Base-by-base conservation (phyloP, 768 basidiomycete genomes). In the Tricholoma matsutake region DNA sequence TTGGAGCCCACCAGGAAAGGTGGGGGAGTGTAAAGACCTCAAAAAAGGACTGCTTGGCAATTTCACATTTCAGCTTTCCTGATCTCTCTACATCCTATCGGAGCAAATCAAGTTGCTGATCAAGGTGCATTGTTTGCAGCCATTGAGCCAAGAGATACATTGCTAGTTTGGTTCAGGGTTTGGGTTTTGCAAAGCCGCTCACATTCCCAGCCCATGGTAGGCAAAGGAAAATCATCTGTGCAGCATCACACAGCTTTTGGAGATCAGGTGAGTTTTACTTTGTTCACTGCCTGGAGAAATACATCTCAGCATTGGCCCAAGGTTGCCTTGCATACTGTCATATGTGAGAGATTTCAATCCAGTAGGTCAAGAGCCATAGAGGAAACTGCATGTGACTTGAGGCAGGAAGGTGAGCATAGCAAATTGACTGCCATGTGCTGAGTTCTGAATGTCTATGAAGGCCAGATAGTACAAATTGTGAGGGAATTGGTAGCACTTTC, bases 101-200 rank as follows among this genome's bases (percentile, higher is more conserved):
- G 6, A 57, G 22, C 9, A 57, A 35, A 20, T 57, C 56, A 31
- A 57, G 56, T 18, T 57, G 39, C 22, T 57, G 56, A 47, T 57
- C 35, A 22, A 57, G 7, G 32, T 57, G 56, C 4, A 41, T 22
- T 3, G 37, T 45, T 3, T 10, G n/a, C 3, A 57, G 22, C 56
- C 56, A 57, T 7, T 25, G 6, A 5, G 41, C 6, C 4, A 43
- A 57, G 1, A 56, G 37, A n/a, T 56, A 56, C 1, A 16, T 22
- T 9, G 22, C 22, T 1, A 56, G 37, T 9, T 20, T 20, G 4
- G 56, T 57, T 8, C 20, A 1, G 1, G 56, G 56, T 9, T 57
- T 43, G 2, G 4, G 1, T 8, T 45, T 11, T 35, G 37, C 2
- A n/a, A 35, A 35, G 6, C 43, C 9, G 20, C 8, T 20, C 6